Evolutionary conservation across 2,329 filamentous ascomycete genomes (phyloP), one percentile per base, ranked within the genome.

Genomic region (Cladosporium sp.): DNA sequence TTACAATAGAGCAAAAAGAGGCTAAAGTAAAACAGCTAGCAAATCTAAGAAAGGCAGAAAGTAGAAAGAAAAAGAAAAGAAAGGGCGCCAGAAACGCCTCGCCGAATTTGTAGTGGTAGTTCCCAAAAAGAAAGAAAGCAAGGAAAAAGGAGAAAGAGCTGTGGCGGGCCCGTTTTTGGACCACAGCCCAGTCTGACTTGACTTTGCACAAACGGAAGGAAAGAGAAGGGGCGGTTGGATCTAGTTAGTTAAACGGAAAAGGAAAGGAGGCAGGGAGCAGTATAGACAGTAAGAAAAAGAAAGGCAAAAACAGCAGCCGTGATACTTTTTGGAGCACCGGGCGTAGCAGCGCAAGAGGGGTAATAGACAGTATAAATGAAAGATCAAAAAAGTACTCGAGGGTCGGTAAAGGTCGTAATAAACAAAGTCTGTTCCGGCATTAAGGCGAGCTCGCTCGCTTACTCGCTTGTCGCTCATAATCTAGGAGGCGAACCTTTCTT

Each of bases 401-500:
- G n/a, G 20, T 40, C 37, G 37, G 39, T 27, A 32, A 36, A 17
- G 20, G 45, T 48, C 45, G 45, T 48, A 32, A 48, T n/a, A n/a
- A n/a, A n/a, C n/a, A 41, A 4, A 43, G 38, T 39, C n/a, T n/a
- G n/a, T n/a, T n/a, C n/a, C 36, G 45, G 45, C 45, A 22, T 48
- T 48, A 48, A 18, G 17, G 24, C 24, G 15, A n/a, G 29, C 20
- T n/a, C 29, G 20, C 36, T 47, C 24, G n/a, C 18, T 19, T 4
- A 9, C 29, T 20, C 4, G n/a, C n/a, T n/a, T n/a, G n/a, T n/a
- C 4, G 17, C 9, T 34, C n/a, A 48, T 17, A 48, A 13, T 22
- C 37, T 22, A 5, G 45, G 45, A 8, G 45, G 45, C 9, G 45
- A 48, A 37, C 47, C 40, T 32, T 51, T 55, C 53, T 64, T 61